phyloP scores from a whole-genome alignment of 441 rosid genomes.

The Dalechampia spathulata region DNA sequence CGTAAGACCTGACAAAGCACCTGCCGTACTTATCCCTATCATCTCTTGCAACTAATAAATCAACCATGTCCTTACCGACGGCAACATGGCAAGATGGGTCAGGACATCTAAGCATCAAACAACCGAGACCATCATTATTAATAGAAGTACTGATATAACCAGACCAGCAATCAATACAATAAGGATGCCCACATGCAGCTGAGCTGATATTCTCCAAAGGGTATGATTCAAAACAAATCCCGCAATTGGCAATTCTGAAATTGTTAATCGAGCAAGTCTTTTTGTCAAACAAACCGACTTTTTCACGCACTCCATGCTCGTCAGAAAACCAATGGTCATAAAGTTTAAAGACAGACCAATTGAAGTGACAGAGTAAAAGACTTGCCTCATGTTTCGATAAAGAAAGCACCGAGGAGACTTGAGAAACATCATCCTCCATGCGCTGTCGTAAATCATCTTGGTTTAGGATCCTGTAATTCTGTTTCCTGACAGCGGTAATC shows the following conservation, averaged over 20 bases:
- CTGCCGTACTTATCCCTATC: conserved; percentile 40
- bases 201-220: conserved; percentile 12
- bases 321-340: conserved; percentile 28
- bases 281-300: conserved; percentile 13
- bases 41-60: conserved; percentile 27
- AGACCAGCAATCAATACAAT: conserved; percentile 32
- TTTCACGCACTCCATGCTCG: conserved; percentile 21
- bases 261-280: neutral
- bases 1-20: conserved; percentile 49
- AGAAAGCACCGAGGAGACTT: conserved; percentile 8
- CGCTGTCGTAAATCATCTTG: conserved; percentile 16
- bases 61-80: conserved; percentile 42
- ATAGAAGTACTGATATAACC: conserved; percentile 48
- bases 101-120: conserved; percentile 60
- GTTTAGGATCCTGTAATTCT: conserved; percentile 5
- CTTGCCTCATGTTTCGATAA: conserved; percentile 17
- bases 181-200: conserved; percentile 40
- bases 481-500: neutral
- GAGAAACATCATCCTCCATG: conserved; percentile 5
- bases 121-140: conserved; percentile 49
- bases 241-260: conserved; percentile 14
- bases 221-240: conserved; percentile 38
- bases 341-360: conserved; percentile 21
- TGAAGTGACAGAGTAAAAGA: conserved; percentile 18
- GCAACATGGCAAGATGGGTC: conserved; percentile 54